A percentile compares a stretch with the other conserved stretches of the same genome.
Conservation (phyloP, 139 green algal species). For the Chlamydomonas applanata region DNA sequence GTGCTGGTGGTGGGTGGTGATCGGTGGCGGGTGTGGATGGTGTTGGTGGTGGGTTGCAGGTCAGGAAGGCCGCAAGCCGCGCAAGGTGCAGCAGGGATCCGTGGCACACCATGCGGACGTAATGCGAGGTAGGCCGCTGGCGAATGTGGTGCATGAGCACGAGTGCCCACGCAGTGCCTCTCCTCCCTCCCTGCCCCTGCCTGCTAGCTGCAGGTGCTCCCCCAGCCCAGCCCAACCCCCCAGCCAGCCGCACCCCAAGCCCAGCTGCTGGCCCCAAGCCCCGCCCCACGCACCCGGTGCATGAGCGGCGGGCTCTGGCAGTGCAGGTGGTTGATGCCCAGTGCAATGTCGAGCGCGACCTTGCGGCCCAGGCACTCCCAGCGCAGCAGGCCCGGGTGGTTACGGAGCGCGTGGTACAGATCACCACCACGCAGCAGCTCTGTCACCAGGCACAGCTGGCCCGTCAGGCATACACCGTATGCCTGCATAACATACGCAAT, state of each 20-base stretch:
- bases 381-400: constrained; percentile 61
- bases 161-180: too few relatives aligned
- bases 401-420: constrained; percentile 63
- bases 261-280: neutral
- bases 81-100: too few relatives aligned
- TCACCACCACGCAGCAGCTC: constrained; percentile 75
- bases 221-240: too few relatives aligned
- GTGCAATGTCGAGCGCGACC: constrained; percentile 62
- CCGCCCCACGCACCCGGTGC: constrained; percentile 17
- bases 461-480: constrained; percentile 53
- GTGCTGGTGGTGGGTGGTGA: too few relatives aligned
- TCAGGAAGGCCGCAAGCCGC: too few relatives aligned
- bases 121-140: too few relatives aligned
- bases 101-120: too few relatives aligned
- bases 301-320: constrained; percentile 31
- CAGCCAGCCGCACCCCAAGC: too few relatives aligned
- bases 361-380: constrained; percentile 50
- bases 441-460: constrained; percentile 65
- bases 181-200: too few relatives aligned
- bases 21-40: neutral
- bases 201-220: too few relatives aligned
- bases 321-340: constrained; percentile 76
- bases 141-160: too few relatives aligned
- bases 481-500: neutral
- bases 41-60: neutral